Percentiles rank a stretch among this genome's conserved stretches.
Conservation (phyloP, 345 rosid genomes). For the Carallia pectinifolia region DNA sequence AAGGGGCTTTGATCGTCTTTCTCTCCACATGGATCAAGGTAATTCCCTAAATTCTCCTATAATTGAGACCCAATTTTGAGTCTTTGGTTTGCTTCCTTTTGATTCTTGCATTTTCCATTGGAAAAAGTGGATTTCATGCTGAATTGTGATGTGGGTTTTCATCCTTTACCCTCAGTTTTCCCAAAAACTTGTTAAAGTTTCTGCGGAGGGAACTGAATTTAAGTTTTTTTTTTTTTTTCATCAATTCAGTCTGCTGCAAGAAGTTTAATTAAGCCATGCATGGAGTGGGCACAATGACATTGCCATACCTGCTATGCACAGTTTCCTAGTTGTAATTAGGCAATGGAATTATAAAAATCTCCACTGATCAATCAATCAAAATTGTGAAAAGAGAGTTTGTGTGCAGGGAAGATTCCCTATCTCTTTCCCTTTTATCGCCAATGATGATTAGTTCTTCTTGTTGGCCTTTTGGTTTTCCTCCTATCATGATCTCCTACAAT, state of each 20-base stretch:
- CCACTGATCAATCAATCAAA: constrained; percentile 15
- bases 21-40: constrained; percentile 17
- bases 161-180: not conserved
- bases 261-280: constrained; percentile 25
- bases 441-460: constrained; percentile 41
- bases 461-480: constrained; percentile 30
- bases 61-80: not conserved
- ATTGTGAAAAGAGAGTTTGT: constrained; percentile 5
- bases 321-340: constrained; percentile 20
- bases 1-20: constrained; percentile 2
- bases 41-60: constrained; percentile 13
- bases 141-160: constrained; percentile 19
- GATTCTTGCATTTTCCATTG: not conserved
- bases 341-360: not conserved
- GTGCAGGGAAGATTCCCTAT: constrained; percentile 38
- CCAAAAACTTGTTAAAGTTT: not conserved
- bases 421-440: constrained; percentile 23
- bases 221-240: not conserved
- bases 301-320: not conserved
- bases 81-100: not conserved
- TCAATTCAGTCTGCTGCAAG: not conserved
- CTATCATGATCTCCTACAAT: constrained; percentile 46
- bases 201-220: not conserved
- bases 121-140: constrained; percentile 1
- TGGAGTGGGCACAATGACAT: not conserved